Evolutionary conservation across 306 rosid species (phyloP).

Genomic region (Prosopis cineraria): DNA sequence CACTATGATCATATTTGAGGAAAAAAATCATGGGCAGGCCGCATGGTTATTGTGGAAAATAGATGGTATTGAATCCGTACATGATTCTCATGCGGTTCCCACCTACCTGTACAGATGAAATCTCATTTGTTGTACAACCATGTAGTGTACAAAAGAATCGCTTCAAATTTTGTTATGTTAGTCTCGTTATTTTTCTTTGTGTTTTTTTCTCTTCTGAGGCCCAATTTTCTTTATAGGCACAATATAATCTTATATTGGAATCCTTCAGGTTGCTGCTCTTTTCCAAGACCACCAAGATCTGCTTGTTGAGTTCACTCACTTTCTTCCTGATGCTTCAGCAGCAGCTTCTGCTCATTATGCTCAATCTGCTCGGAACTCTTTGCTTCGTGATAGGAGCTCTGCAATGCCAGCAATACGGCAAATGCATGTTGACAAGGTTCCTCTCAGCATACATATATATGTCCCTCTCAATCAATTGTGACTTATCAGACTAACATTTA

Average conservation of each 20-base stretch:
- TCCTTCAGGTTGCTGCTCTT: slow-evolving; percentile 78
- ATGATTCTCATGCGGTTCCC: background rate
- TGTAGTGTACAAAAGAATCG: background rate
- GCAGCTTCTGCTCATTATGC: slow-evolving; percentile 59
- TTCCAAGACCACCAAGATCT: slow-evolving; percentile 86
- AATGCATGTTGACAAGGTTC: slow-evolving; percentile 82
- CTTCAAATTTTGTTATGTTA: slow-evolving; percentile 7
- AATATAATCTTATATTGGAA: slow-evolving; percentile 35
- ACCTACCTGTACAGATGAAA: background rate
- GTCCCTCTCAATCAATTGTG: slow-evolving; percentile 30
- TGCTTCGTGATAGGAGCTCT: slow-evolving; percentile 79
- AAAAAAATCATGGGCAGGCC: background rate
- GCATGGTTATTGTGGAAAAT: background rate
- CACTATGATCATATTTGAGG: background rate
- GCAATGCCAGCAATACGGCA: slow-evolving; percentile 69
- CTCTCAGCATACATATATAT: slow-evolving; percentile 2
- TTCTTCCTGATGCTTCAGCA: slow-evolving; percentile 83
- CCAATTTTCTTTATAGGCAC: slow-evolving; percentile 3
- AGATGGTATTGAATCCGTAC: background rate
- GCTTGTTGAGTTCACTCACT: slow-evolving; percentile 87
- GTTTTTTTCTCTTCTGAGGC: background rate
- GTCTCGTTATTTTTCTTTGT: background rate
- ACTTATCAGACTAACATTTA: slow-evolving; percentile 34
- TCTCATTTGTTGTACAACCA: background rate
- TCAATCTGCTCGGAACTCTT: slow-evolving; percentile 58